These are phyloP conservation scores for Phytophthora tentaculata DNA, from an alignment of 352 stramenopile species.

Conservation along the genomic window DNA sequence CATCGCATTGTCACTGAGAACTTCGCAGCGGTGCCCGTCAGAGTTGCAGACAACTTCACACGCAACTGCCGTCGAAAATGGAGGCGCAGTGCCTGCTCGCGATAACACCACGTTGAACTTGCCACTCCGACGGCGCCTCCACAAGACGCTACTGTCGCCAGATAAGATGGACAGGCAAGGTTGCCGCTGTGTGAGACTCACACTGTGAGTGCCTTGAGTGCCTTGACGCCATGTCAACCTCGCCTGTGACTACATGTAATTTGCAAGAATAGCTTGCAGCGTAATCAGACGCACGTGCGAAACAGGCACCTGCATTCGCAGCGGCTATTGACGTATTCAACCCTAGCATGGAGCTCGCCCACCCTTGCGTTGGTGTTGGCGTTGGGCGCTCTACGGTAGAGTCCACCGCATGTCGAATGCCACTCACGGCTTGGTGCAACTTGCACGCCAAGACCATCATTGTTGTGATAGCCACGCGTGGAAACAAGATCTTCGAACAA, in stretches of 20 bases:
- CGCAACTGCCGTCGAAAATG: not conserved
- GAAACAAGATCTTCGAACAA: conserved; percentile 33
- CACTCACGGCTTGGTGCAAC: not conserved
- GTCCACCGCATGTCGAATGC: not conserved
- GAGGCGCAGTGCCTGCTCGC: not conserved
- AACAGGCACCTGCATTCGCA: conserved; percentile 13
- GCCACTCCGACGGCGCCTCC: not conserved
- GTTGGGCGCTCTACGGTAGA: not conserved
- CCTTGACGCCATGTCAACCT: conserved; percentile 5
- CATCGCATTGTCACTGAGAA: conserved; percentile 7
- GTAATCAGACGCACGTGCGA: conserved; percentile 38
- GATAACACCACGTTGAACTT: conserved; percentile 18
- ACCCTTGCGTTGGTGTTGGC: conserved; percentile 14
- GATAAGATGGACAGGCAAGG: conserved; percentile 27
- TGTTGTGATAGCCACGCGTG: not conserved
- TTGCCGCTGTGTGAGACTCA: conserved; percentile 6
- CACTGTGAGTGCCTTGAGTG: conserved; percentile 10
- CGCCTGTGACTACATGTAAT: conserved; percentile 15
- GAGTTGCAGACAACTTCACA: too few relatives aligned
- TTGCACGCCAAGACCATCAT: conserved; percentile 1
- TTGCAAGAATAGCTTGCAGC: conserved; percentile 13
- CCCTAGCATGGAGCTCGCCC: conserved; percentile 16
- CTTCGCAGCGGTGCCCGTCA: conserved; percentile 13
- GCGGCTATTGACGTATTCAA: conserved; percentile 18
- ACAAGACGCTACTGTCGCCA: not conserved